These are phyloP conservation scores for Phlyctochytrium planicorne DNA, from an alignment of 192 early-diverging fungal species.

Conservation along the genomic window DNA sequence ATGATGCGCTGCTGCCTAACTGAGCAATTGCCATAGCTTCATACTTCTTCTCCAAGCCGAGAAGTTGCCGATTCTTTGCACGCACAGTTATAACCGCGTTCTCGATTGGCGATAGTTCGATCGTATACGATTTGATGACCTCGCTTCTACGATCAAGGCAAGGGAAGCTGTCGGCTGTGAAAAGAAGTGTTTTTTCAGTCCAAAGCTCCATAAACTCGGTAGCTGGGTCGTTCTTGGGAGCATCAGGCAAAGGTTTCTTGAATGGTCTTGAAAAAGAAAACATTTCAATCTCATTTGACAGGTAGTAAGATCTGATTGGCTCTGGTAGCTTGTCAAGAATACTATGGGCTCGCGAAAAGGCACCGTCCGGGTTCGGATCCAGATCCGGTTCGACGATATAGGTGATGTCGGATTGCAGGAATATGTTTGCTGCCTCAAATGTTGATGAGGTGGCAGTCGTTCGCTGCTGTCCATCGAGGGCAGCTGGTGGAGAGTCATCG, in stretches of 20 bases:
- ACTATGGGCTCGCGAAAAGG: constrained; percentile 5
- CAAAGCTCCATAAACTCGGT: constrained; percentile 73
- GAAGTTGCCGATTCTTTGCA: constrained; percentile 65
- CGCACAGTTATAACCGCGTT: constrained; percentile 72
- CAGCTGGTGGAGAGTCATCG: neutral
- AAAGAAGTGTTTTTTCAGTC: constrained; percentile 70
- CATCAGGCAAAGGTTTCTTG: constrained; percentile 29
- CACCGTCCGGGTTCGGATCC: constrained; percentile 26
- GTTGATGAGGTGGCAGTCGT: constrained; percentile 14
- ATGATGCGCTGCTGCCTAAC: neutral
- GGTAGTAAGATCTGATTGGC: constrained; percentile 60
- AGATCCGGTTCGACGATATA: constrained; percentile 37
- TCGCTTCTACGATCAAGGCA: constrained; percentile 55
- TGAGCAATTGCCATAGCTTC: constrained; percentile 20
- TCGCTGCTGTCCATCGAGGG: neutral
- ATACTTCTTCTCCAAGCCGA: constrained; percentile 53
- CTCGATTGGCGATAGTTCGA: constrained; percentile 72
- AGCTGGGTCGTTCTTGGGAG: constrained; percentile 41
- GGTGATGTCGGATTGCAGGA: neutral
- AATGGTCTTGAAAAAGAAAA: constrained; percentile 71
- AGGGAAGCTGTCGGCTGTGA: constrained; percentile 68
- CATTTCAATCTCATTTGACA: constrained; percentile 59
- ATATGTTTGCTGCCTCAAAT: too few relatives aligned
- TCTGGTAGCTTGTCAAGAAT: constrained; percentile 38
- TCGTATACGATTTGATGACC: constrained; percentile 50